Conservation (phyloP, 768 basidiomycete species). For the Mycena rosella region DNA sequence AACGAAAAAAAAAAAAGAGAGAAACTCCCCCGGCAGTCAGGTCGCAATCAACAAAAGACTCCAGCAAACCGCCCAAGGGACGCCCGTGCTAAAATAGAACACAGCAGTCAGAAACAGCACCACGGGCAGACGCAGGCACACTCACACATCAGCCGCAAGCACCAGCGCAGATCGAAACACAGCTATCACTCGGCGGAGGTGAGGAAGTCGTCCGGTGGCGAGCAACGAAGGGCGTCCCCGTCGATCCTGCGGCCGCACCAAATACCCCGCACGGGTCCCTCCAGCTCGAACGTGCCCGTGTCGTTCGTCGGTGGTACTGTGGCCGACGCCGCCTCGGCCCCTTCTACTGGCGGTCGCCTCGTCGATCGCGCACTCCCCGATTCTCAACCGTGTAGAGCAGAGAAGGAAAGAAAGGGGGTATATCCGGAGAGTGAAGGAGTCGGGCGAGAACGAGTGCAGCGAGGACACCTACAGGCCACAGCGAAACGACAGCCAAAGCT, state of each 20-base stretch:
- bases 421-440: too few relatives aligned
- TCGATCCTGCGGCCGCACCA: constrained; percentile 2
- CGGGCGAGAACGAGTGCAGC: too few relatives aligned
- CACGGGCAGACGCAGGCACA: too few relatives aligned
- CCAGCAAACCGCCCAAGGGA: background rate
- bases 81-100: background rate
- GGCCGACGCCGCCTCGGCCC: background rate
- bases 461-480: too few relatives aligned
- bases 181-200: background rate
- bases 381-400: background rate
- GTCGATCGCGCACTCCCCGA: background rate
- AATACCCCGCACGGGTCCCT: background rate
- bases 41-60: too few relatives aligned
- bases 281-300: background rate
- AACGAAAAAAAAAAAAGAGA: too few relatives aligned
- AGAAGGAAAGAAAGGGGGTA: too few relatives aligned
- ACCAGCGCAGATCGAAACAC: background rate
- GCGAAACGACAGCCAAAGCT: too few relatives aligned
- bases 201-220: constrained; percentile 7
- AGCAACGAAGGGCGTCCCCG: constrained; percentile 6
- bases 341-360: constrained; percentile 1
- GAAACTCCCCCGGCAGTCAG: too few relatives aligned
- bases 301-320: too few relatives aligned
- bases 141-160: background rate
- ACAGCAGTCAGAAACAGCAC: background rate